Percentiles rank a stretch among this genome's conserved stretches.
These are phyloP conservation scores for Leccinum subtestaceum DNA, from an alignment of 768 basidiomycete genomes.

Conservation along the genomic window DNA sequence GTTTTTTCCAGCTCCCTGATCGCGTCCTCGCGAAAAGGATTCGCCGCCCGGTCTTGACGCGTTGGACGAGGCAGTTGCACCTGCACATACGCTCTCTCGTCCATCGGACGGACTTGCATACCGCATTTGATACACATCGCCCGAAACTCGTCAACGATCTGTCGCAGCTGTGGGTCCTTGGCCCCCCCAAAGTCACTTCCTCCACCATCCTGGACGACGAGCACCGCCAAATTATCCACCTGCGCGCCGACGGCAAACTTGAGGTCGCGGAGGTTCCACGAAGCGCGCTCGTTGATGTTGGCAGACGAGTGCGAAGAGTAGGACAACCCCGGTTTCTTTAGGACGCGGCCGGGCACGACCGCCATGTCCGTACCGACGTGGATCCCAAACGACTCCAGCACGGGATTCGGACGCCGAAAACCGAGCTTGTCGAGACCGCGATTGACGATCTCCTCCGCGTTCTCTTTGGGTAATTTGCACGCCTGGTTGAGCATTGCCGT, in stretches of 20 bases:
- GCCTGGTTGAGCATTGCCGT: slow-evolving; percentile 46
- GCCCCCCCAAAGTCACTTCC: slow-evolving; percentile 52
- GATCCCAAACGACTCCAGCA: slow-evolving; percentile 43
- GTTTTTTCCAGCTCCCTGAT: slow-evolving; percentile 30
- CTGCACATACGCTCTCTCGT: slow-evolving; percentile 27
- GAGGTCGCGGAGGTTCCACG: slow-evolving; percentile 51
- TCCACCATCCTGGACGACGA: slow-evolving; percentile 58
- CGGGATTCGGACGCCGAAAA: slow-evolving; percentile 32
- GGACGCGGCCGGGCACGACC: slow-evolving; percentile 51
- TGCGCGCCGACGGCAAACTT: slow-evolving; percentile 57
- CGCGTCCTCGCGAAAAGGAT: slow-evolving; percentile 51
- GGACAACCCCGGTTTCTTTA: slow-evolving; percentile 41
- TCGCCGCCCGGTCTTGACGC: slow-evolving; percentile 34
- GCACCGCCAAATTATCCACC: slow-evolving; percentile 63
- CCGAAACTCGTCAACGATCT: slow-evolving; percentile 48
- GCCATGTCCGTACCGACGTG: slow-evolving; percentile 47
- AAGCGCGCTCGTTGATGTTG: slow-evolving; percentile 39
- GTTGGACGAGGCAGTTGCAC: slow-evolving; percentile 51
- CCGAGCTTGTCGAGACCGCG: slow-evolving; percentile 43
- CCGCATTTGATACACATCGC: slow-evolving; percentile 64
- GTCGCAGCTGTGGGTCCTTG: slow-evolving; percentile 47
- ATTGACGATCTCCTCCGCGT: slow-evolving; percentile 42
- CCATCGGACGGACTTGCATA: slow-evolving; percentile 42
- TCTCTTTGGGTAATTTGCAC: slow-evolving; percentile 45
- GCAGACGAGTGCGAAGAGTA: slow-evolving; percentile 34